Conservation (phyloP, 495 filamentous ascomycete genomes). For the Baudoinia panamericana region DNA sequence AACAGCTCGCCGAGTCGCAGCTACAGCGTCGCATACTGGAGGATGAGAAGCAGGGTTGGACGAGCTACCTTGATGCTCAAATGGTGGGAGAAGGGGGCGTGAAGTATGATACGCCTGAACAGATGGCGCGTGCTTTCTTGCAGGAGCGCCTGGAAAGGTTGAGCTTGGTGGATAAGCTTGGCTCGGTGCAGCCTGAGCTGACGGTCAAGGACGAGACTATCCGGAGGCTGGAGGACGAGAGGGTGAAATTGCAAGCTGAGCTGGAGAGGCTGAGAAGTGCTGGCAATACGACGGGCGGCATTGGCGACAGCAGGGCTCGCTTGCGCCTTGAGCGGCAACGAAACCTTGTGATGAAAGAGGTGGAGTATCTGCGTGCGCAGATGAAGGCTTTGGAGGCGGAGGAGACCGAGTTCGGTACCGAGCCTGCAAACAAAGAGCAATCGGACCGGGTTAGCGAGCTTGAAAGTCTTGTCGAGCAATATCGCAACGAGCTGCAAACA, state of each 20-base stretch:
- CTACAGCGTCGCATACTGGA: conserved; percentile 77
- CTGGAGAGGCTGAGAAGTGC: conserved; percentile 53
- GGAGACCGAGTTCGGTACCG: conserved; percentile 69
- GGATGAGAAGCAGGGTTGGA: conserved; percentile 77
- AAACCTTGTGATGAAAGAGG: conserved; percentile 73
- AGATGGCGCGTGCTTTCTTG: conserved; percentile 72
- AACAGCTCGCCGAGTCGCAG: conserved; percentile 62
- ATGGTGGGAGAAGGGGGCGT: conserved; percentile 39
- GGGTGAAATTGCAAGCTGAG: conserved; percentile 44
- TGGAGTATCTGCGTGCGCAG: conserved; percentile 85
- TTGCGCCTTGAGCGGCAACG: conserved; percentile 74
- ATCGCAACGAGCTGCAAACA: conserved; percentile 67
- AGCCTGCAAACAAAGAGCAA: conserved; percentile 65
- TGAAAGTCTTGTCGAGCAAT: conserved; percentile 73
- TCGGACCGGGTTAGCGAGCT: conserved; percentile 63
- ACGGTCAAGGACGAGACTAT: conserved; percentile 69
- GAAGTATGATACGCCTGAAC: conserved; percentile 78
- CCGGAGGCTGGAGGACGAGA: conserved; percentile 55
- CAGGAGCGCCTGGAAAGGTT: conserved; percentile 67
- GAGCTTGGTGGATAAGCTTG: conserved; percentile 61
- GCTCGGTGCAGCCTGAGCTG: conserved; percentile 64
- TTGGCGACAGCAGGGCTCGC: conserved; percentile 41
- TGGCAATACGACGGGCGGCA: conserved; percentile 20
- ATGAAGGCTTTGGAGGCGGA: conserved; percentile 82
- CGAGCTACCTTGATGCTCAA: conserved; percentile 65